These are phyloP conservation scores for Golovinomyces cichoracearum DNA, from an alignment of 2,329 filamentous ascomycete genomes.

Conservation along the genomic window DNA sequence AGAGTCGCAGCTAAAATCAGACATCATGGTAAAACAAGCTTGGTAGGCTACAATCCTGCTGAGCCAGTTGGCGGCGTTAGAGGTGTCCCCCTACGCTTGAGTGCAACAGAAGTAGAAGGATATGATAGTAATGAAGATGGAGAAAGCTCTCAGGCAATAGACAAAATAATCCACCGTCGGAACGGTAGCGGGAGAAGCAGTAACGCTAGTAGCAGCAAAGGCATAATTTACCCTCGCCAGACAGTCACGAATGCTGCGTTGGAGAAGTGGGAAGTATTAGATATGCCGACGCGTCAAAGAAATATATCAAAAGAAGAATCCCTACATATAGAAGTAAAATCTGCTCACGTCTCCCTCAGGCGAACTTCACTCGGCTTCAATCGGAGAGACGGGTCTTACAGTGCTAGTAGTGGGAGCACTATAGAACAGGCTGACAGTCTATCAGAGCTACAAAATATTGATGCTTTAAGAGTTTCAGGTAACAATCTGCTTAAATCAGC, in stretches of 20 bases:
- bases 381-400: conserved; percentile 9
- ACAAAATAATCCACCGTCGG: conserved; percentile 36
- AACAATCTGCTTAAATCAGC: conserved; percentile 32
- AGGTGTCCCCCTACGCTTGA: conserved; percentile 72
- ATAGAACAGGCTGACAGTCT: conserved; percentile 33
- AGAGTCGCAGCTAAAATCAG: conserved; percentile 66
- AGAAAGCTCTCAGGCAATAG: conserved; percentile 16
- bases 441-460: conserved; percentile 22
- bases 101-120: conserved; percentile 83
- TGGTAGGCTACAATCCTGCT: conserved; percentile 51
- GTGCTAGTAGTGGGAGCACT: conserved; percentile 13
- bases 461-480: conserved; percentile 25
- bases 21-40: conserved; percentile 54
- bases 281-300: background rate
- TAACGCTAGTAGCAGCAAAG: conserved; percentile 16
- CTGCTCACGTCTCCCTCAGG: too few relatives aligned
- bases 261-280: background rate
- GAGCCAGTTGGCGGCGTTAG: conserved; percentile 42
- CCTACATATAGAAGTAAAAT: too few relatives aligned
- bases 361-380: background rate
- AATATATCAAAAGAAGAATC: background rate
- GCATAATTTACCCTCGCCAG: conserved; percentile 17
- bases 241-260: conserved; percentile 6
- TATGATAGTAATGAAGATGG: conserved; percentile 61
- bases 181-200: conserved; percentile 52